phyloP scores from a whole-genome alignment of 2,329 filamentous ascomycete genomes.

The Plectosphaerella plurivora region DNA sequence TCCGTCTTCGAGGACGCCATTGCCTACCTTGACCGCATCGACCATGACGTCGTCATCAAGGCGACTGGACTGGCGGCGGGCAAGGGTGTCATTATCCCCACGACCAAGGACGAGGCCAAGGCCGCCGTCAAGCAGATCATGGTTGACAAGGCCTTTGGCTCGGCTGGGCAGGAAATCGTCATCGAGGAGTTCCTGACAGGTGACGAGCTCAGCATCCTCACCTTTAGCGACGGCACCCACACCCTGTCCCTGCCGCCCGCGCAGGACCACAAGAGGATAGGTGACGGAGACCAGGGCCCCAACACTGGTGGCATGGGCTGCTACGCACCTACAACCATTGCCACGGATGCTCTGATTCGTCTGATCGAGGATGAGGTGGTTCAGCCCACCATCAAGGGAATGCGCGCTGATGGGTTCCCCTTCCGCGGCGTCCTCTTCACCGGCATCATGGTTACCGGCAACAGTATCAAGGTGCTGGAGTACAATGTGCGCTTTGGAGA shows the following conservation, averaged over 20 bases:
- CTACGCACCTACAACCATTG: slow-evolving; percentile 61
- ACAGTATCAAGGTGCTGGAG: slow-evolving; percentile 74
- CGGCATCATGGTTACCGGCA: slow-evolving; percentile 77
- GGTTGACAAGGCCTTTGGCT: slow-evolving; percentile 60
- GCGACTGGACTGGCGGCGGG: slow-evolving; percentile 70
- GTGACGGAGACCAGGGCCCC: slow-evolving; percentile 63
- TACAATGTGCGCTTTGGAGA: slow-evolving; percentile 91
- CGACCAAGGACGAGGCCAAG: slow-evolving; percentile 53
- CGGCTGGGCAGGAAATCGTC: slow-evolving; percentile 64
- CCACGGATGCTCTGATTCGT: slow-evolving; percentile 44
- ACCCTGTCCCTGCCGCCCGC: slow-evolving; percentile 63
- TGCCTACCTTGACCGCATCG: slow-evolving; percentile 55
- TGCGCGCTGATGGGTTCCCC: slow-evolving; percentile 72
- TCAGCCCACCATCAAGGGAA: slow-evolving; percentile 51
- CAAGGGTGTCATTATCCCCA: slow-evolving; percentile 50
- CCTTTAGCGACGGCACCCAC: slow-evolving; percentile 63
- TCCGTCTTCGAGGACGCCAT: slow-evolving; percentile 53
- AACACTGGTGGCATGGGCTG: slow-evolving; percentile 77
- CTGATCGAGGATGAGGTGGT: slow-evolving; percentile 56
- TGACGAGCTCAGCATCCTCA: slow-evolving; percentile 64
- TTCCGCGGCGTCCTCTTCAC: slow-evolving; percentile 72
- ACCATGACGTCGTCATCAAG: slow-evolving; percentile 67
- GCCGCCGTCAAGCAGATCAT: slow-evolving; percentile 64
- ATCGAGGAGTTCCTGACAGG: slow-evolving; percentile 70
- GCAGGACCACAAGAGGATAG: slow-evolving; percentile 69